phyloP scores from a whole-genome alignment of 805 yeast species.

The Debaryomyces tyrocola region DNA sequence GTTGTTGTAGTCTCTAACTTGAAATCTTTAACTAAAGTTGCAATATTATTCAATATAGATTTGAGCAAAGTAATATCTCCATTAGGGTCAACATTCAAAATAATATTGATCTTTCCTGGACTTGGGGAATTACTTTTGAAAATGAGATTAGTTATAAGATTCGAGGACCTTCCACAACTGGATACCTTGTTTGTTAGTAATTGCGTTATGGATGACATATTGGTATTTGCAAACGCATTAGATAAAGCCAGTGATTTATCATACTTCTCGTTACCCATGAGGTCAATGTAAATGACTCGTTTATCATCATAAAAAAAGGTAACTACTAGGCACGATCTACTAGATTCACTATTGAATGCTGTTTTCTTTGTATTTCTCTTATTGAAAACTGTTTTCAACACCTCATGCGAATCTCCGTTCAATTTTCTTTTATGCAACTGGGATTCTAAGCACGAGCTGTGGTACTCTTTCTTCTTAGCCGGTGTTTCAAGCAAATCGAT shows the following conservation, averaged over 20 bases:
- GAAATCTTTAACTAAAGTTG: conserved; percentile 19
- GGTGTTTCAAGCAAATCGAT: conserved; percentile 23
- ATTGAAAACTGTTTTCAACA: conserved; percentile 14
- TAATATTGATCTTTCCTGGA: conserved; percentile 15
- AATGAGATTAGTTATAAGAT: conserved; percentile 26
- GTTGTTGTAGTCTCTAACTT: conserved; percentile 2
- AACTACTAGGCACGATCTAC: conserved; percentile 27
- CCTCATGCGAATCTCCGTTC: conserved; percentile 2
- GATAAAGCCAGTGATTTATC: conserved; percentile 12
- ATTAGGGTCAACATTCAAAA: conserved; percentile 26
- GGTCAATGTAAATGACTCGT: conserved; percentile 23
- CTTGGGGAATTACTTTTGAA: conserved; percentile 14
- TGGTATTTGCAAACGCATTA: conserved; percentile 26
- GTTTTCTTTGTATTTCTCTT: conserved; percentile 21
- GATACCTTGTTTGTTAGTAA: conserved; percentile 13
- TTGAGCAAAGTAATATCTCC: conserved; percentile 25
- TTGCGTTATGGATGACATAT: conserved; percentile 28
- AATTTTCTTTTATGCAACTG: conserved; percentile 14
- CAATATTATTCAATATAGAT: conserved; percentile 26
- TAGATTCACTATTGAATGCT: conserved; percentile 16
- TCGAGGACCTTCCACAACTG: conserved; percentile 20
- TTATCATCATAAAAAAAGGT: conserved; percentile 18
- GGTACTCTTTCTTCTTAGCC: conserved; percentile 6
- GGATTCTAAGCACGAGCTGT: conserved; percentile 10
- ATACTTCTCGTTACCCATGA: conserved; percentile 31